These are phyloP conservation scores for Phytophthora colocasiae DNA, from an alignment of 352 stramenopile species.

Conservation along the genomic window DNA sequence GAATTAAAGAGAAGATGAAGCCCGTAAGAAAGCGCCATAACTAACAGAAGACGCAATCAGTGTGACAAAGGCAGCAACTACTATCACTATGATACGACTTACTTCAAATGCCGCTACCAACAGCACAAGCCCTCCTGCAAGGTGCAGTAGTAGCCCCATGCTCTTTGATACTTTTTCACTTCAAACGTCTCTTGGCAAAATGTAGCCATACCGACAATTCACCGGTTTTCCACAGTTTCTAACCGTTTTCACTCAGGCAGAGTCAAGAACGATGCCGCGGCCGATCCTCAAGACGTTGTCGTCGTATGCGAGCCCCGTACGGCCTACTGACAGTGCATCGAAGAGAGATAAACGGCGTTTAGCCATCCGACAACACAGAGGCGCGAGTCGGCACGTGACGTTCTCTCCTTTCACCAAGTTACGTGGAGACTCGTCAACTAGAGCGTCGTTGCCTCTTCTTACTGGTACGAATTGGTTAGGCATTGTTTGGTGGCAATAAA, in stretches of 20 bases:
- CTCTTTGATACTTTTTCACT: constrained; percentile 1
- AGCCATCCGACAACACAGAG: constrained; percentile 38
- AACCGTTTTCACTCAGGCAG: no score
- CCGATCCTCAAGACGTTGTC: constrained; percentile 74
- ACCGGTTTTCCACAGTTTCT: background rate
- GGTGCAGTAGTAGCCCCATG: constrained; percentile 26
- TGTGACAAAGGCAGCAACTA: background rate
- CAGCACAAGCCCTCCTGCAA: constrained; percentile 19
- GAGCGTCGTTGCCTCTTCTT: constrained; percentile 7
- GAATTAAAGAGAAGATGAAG: constrained; percentile 21
- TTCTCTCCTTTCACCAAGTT: constrained; percentile 82
- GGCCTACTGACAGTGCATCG: constrained; percentile 13
- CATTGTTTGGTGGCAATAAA: no score
- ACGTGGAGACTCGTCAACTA: constrained; percentile 26
- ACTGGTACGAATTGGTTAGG: constrained; percentile 23
- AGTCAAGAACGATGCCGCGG: constrained; percentile 32
- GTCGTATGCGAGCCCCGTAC: constrained; percentile 35
- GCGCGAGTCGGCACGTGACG: constrained; percentile 55
- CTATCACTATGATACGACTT: background rate
- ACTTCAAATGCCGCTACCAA: constrained; percentile 31
- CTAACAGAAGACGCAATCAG: constrained; percentile 13
- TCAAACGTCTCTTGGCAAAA: constrained; percentile 1
- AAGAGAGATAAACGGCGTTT: constrained; percentile 27
- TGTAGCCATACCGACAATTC: constrained; percentile 7
- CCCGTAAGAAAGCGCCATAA: constrained; percentile 31